Base-by-base conservation (phyloP, 192 early-diverging fungal species). In the Coemansia sp. region DNA sequence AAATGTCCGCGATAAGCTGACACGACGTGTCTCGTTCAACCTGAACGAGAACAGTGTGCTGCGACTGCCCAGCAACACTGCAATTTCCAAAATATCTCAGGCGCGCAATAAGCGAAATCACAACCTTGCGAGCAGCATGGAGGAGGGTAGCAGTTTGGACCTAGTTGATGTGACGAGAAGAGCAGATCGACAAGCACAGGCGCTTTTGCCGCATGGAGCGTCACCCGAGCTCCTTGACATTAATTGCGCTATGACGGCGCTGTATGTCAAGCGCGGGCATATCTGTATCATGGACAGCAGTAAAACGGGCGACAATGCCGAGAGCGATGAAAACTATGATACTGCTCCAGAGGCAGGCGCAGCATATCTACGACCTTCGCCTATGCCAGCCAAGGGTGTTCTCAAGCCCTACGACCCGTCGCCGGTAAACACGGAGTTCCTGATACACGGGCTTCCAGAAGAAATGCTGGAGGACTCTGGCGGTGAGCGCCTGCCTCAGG, bases 21-120 rank as follows among this genome's bases (percentile, higher is more conserved):
- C 65, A 27, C 78, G 78, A 56, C 78, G 73, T 48, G 78, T 81
- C 28, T 81, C 78, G 28, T 81, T 81, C 60, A 81, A 81, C 64
- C 38, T 81, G 56, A 44, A 55, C 28, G 62, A 74, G 12, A 81
- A 74, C 78, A 74, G 65, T 48, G 60, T 71, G 16, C 58, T 68
- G 62, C 68, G 71, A 50, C 66, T 81, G 25, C 78, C 78, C 25
- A 81, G 78, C 65, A 81, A 81, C 56, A 59, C 68, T 22, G 73
- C 62, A 0, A 71, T 81, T 16, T 49, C 68, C 41, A 81, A 75
- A 47, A 81, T 81, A 26, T 60, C 78, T 22, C 65, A 58, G 9
- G 78, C 78, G 3, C 69, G 78, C 4, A 63, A 53, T 25, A 61
- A 60, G 22, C 72, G 65, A 49, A 32, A 57, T 16, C 52, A 54